phyloP scores from a whole-genome alignment of 140 eudicot genomes.

The Oenanthe javanica region DNA sequence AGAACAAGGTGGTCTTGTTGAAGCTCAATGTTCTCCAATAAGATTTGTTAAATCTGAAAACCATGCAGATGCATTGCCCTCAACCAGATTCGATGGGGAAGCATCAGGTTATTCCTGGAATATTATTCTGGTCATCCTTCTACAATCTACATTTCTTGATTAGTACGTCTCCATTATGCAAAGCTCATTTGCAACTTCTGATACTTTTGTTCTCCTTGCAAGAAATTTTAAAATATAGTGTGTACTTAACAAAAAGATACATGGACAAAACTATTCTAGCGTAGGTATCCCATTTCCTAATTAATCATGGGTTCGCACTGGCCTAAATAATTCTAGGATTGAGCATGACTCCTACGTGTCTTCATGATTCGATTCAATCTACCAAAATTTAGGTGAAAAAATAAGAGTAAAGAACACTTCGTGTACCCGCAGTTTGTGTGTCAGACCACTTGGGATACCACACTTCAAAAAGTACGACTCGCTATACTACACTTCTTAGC shows the following conservation, averaged over 20 bases:
- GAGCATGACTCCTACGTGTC: not conserved
- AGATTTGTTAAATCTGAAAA: constrained; percentile 10
- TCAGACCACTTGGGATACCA: too few species aligned
- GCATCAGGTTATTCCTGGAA: constrained; percentile 21
- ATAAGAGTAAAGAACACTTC: too few species aligned
- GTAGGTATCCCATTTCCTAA: not conserved
- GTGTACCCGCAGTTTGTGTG: too few species aligned
- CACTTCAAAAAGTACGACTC: too few species aligned
- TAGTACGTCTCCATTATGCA: not conserved
- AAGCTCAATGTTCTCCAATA: constrained; percentile 24
- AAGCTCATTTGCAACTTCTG: not conserved
- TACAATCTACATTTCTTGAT: not conserved
- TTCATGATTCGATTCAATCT: not conserved
- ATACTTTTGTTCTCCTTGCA: not conserved
- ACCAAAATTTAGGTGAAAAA: not conserved
- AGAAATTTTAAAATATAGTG: not conserved
- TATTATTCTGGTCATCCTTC: not conserved
- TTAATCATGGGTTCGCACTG: not conserved
- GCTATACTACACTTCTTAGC: too few species aligned
- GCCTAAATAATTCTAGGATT: not conserved
- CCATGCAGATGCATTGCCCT: constrained; percentile 16
- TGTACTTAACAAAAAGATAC: not conserved
- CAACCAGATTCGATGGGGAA: constrained; percentile 15
- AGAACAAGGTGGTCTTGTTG: constrained; percentile 14
- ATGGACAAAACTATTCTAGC: not conserved